Conservation (phyloP, 495 filamentous ascomycete genomes). For the Astrothelium macrocarpum region DNA sequence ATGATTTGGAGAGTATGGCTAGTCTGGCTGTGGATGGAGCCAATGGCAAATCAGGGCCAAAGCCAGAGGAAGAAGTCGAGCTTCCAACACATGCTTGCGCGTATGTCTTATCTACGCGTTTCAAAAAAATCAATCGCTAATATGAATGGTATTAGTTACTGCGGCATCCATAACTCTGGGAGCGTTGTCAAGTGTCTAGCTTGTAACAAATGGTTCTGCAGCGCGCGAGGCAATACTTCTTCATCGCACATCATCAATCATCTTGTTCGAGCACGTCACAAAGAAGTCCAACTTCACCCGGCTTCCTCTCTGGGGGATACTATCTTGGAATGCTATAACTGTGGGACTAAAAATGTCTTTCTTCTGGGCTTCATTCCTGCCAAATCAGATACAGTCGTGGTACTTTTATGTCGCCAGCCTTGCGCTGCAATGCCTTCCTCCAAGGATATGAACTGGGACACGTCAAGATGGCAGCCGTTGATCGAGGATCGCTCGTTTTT, state of each 20-base stretch:
- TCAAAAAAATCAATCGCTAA: not conserved
- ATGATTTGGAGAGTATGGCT: slow-evolving; percentile 85
- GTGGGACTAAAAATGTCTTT: slow-evolving; percentile 98
- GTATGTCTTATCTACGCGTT: slow-evolving; percentile 43
- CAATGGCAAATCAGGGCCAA: slow-evolving; percentile 50
- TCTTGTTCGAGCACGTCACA: slow-evolving; percentile 91
- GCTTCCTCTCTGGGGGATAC: slow-evolving; percentile 94
- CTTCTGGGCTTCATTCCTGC: slow-evolving; percentile 99
- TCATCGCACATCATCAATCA: slow-evolving; percentile 99
- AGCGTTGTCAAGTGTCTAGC: slow-evolving; percentile 93
- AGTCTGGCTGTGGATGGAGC: slow-evolving; percentile 71
- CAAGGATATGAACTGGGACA: slow-evolving; percentile 99
- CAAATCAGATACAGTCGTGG: slow-evolving; percentile 96
- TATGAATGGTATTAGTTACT: slow-evolving; percentile 54
- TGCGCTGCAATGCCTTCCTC: slow-evolving; percentile 89
- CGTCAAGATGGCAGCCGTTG: slow-evolving; percentile 92
- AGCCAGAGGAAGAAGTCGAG: slow-evolving; percentile 79
- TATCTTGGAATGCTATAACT: slow-evolving; percentile 97
- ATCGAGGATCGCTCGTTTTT: slow-evolving; percentile 96
- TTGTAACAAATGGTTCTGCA: slow-evolving; percentile 99
- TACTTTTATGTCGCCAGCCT: slow-evolving; percentile 91
- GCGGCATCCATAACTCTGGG: slow-evolving; percentile 90
- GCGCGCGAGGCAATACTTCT: slow-evolving; percentile 89
- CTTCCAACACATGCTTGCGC: slow-evolving; percentile 94
- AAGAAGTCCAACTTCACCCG: slow-evolving; percentile 96